Evolutionary conservation across 176 grass and related monocot genomes (phyloP).

Genomic region (Triticum timopheevii): DNA sequence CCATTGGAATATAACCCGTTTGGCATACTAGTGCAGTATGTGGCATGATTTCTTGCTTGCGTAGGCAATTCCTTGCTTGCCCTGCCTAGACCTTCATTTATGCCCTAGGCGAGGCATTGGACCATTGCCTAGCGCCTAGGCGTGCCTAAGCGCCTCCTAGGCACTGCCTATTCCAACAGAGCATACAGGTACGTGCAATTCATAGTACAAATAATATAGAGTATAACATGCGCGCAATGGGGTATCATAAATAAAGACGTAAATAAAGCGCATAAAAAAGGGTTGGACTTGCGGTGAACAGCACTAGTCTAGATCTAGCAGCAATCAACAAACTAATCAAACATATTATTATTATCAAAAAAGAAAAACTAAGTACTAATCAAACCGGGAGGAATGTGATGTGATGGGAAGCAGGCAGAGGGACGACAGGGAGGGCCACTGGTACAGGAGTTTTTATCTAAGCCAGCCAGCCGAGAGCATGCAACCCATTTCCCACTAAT

Average conservation of each 20-base stretch:
- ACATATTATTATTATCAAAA: too few species aligned
- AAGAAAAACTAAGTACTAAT: too few species aligned
- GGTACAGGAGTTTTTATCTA: not conserved
- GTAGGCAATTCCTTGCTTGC: too few species aligned
- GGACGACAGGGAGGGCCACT: not conserved
- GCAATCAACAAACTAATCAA: not conserved
- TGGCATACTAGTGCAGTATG: too few species aligned
- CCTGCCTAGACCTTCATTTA: too few species aligned
- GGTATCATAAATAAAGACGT: not conserved
- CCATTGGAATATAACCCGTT: too few species aligned
- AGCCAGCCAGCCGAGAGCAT: constrained; percentile 31
- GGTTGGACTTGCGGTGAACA: not conserved
- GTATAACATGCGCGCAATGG: not conserved
- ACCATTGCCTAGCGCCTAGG: too few species aligned
- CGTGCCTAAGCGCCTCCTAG: too few species aligned
- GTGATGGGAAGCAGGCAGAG: not conserved
- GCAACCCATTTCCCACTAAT: constrained; percentile 21
- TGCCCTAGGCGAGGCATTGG: too few species aligned
- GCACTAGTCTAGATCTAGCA: constrained; percentile 23
- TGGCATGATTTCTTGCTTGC: too few species aligned
- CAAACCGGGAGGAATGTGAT: not conserved
- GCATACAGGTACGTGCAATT: too few species aligned
- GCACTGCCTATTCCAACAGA: too few species aligned
- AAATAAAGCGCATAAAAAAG: not conserved
- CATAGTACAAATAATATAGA: not conserved